Conservation (phyloP, 2,329 filamentous ascomycete genomes). For the Colletotrichum sp. region DNA sequence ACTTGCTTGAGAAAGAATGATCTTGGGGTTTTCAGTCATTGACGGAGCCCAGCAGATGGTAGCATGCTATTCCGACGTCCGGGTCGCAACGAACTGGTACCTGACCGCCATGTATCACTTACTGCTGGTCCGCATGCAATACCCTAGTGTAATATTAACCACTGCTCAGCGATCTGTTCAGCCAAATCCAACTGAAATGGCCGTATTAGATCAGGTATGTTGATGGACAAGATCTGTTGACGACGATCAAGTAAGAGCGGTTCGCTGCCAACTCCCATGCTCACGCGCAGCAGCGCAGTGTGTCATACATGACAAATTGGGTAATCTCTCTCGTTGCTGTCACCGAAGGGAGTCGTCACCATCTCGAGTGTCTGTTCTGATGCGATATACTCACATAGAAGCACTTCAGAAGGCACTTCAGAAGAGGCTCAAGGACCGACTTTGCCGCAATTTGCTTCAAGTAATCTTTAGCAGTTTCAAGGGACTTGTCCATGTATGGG, state of each 20-base stretch:
- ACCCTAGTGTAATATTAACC: not conserved
- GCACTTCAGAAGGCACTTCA: not conserved
- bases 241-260: not conserved
- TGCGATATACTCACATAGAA: fast-evolving
- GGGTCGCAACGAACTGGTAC: not conserved
- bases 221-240: not conserved
- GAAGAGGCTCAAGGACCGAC: not conserved
- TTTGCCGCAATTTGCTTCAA: not conserved
- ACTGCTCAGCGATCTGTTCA: not conserved
- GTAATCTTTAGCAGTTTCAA: fast-evolving
- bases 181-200: not conserved
- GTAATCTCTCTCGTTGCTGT: not conserved
- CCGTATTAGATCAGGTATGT: fast-evolving
- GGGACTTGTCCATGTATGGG: not conserved
- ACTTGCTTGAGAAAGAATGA: not conserved
- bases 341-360: not conserved
- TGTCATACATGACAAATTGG: fast-evolving
- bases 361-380: not conserved
- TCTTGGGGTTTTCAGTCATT: fast-evolving
- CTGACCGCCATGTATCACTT: not conserved
- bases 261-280: not conserved
- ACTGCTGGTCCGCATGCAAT: not conserved
- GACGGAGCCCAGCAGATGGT: not conserved
- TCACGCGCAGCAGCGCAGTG: not conserved
- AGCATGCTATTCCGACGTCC: not conserved